Conservation (phyloP, 1,284 basidiomycete species). For the Cryptococcus sp. region DNA sequence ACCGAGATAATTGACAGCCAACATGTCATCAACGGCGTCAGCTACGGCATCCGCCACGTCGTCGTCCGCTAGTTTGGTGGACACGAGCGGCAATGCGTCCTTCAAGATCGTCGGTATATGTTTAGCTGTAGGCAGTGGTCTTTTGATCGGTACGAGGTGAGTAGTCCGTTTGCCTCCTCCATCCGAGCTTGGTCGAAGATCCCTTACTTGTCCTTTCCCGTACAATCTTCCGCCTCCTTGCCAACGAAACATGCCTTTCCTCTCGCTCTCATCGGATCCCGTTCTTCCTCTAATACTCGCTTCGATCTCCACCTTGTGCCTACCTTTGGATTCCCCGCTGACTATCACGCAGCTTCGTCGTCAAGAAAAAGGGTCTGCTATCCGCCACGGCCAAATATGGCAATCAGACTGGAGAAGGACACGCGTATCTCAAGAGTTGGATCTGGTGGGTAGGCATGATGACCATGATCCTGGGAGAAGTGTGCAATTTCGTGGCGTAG, state of each 20-base stretch:
- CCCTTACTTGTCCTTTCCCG: no score
- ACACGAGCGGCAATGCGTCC: constrained; percentile 19
- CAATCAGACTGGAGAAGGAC: constrained; percentile 80
- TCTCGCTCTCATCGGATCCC: no score
- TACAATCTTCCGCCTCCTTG: no score
- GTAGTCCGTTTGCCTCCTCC: constrained; percentile 1
- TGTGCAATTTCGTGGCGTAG: constrained; percentile 55
- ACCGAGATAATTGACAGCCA: not conserved
- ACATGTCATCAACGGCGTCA: constrained; percentile 9
- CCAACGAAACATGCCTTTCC: no score
- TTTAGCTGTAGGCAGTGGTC: constrained; percentile 77
- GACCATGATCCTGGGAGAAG: constrained; percentile 53
- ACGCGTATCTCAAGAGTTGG: constrained; percentile 79
- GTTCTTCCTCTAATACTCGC: not conserved
- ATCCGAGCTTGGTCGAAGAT: not conserved
- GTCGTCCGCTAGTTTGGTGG: constrained; percentile 10
- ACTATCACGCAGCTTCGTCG: constrained; percentile 48
- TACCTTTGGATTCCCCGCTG: not conserved
- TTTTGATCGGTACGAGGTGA: constrained; percentile 90
- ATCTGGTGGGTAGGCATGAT: constrained; percentile 77
- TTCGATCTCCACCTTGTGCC: no score
- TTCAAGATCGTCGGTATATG: constrained; percentile 64
- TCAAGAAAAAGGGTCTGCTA: constrained; percentile 91
- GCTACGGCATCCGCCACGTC: constrained; percentile 12
- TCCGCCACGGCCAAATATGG: constrained; percentile 58